phyloP scores from a whole-genome alignment of 371 early-diverging fungal genomes.

The Blakeslea trispora region DNA sequence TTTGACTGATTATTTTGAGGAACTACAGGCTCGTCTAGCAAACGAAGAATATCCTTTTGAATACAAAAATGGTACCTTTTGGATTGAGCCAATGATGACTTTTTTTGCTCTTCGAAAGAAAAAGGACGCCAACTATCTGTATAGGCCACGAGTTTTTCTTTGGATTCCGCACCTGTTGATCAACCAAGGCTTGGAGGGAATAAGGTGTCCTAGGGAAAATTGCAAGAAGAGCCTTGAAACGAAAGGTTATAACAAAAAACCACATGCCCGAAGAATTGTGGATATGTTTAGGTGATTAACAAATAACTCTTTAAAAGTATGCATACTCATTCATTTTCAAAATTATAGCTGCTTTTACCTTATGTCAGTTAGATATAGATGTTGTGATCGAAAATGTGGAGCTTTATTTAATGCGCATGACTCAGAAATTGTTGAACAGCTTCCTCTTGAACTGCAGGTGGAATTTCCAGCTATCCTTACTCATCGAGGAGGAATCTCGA shows the following conservation, averaged over 20 bases:
- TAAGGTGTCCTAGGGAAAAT: neutral
- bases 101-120: conserved; percentile 1
- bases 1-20: too few species aligned
- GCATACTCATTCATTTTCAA: neutral
- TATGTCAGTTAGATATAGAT: conserved; percentile 17
- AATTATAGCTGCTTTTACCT: conserved; percentile 17
- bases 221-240: conserved; percentile 1
- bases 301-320: too few species aligned
- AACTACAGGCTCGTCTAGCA: too few species aligned
- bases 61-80: conserved; percentile 5
- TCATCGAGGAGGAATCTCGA: conserved; percentile 22
- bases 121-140: neutral
- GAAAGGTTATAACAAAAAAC: neutral
- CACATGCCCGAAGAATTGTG: conserved; percentile 6
- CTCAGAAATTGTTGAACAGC: conserved; percentile 6
- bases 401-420: neutral
- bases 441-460: conserved; percentile 12
- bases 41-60: conserved; percentile 1
- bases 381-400: conserved; percentile 1
- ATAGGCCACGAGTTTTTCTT: conserved; percentile 6
- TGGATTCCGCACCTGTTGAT: conserved; percentile 4
- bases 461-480: conserved; percentile 27
- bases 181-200: neutral
- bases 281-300: neutral
- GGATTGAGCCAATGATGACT: conserved; percentile 4